phyloP scores from a whole-genome alignment of 192 early-diverging fungal genomes.

The Bifiguratus adelaidae region DNA sequence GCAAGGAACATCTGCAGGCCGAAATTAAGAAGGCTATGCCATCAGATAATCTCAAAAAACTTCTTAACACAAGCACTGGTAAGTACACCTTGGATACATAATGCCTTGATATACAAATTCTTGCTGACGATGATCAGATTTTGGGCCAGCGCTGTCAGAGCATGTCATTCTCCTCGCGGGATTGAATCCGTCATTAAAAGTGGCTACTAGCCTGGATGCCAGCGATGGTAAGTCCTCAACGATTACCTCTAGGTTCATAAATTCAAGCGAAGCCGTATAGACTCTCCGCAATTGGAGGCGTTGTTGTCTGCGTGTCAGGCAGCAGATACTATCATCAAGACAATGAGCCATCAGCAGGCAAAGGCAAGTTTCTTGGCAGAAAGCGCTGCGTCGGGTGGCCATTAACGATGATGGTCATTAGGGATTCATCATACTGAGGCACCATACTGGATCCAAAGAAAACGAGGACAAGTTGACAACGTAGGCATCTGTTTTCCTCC shows the following conservation, averaged over 20 bases:
- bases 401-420: too few relatives aligned
- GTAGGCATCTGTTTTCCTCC: slow-evolving; percentile 7
- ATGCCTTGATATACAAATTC: neutral
- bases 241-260: too few relatives aligned
- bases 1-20: slow-evolving; percentile 32
- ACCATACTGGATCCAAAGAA: slow-evolving; percentile 26
- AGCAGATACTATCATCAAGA: too few relatives aligned
- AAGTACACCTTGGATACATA: slow-evolving; percentile 9
- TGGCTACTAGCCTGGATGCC: slow-evolving; percentile 47
- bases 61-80: slow-evolving; percentile 43
- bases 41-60: slow-evolving; percentile 57
- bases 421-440: slow-evolving; percentile 51
- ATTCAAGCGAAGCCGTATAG: too few relatives aligned
- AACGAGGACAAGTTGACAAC: slow-evolving; percentile 15
- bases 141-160: slow-evolving; percentile 85
- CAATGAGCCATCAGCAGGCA: neutral
- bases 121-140: slow-evolving; percentile 24
- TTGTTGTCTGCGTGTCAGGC: too few relatives aligned
- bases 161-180: slow-evolving; percentile 61
- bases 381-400: too few relatives aligned
- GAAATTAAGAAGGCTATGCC: slow-evolving; percentile 42
- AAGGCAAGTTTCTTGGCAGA: too few relatives aligned
- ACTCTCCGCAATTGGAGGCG: too few relatives aligned
- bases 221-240: slow-evolving; percentile 28
- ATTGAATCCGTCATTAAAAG: slow-evolving; percentile 47